Percentiles rank a stretch among this genome's conserved stretches.
Evolutionary conservation across 2,329 filamentous ascomycete genomes (phyloP).

Genomic region (Cytospora paraplurivora): DNA sequence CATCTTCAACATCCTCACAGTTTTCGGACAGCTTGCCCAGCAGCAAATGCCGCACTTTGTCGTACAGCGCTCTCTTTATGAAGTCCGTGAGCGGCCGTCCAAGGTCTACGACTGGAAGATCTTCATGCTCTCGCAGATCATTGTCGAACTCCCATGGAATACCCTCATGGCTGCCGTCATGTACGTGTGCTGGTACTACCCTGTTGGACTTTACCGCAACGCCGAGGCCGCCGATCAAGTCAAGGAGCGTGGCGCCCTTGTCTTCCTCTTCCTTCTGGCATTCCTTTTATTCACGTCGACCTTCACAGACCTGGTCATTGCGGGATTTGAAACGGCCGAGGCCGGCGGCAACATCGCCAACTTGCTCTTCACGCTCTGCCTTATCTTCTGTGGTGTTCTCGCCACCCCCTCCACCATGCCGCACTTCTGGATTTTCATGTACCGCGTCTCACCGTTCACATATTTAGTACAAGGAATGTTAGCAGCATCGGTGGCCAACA

Average conservation of each 20-base stretch:
- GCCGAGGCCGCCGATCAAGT: constrained; percentile 54
- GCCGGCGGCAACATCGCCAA: constrained; percentile 68
- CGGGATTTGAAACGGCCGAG: constrained; percentile 66
- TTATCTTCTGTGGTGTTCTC: constrained; percentile 69
- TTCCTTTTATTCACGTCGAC: constrained; percentile 70
- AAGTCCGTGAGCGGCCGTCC: constrained; percentile 69
- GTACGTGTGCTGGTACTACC: constrained; percentile 71
- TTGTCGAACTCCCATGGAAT: constrained; percentile 73
- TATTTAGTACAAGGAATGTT: constrained; percentile 72
- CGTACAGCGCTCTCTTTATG: constrained; percentile 67
- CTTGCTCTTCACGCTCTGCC: constrained; percentile 62
- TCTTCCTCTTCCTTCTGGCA: constrained; percentile 65
- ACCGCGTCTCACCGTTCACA: constrained; percentile 70
- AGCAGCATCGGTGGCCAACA: constrained; percentile 63
- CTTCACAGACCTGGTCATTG: constrained; percentile 66
- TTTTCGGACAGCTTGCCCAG: constrained; percentile 67
- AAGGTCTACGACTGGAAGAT: constrained; percentile 72
- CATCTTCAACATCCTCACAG: constrained; percentile 70
- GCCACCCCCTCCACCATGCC: constrained; percentile 60
- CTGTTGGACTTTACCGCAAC: constrained; percentile 64
- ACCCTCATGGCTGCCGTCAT: constrained; percentile 64
- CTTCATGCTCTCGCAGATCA: constrained; percentile 66
- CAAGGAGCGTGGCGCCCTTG: constrained; percentile 61
- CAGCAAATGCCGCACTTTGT: constrained; percentile 74
- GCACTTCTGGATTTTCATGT: constrained; percentile 74